Conservation (phyloP, 805 yeast genomes). For the Priceomyces fermenticarens region DNA sequence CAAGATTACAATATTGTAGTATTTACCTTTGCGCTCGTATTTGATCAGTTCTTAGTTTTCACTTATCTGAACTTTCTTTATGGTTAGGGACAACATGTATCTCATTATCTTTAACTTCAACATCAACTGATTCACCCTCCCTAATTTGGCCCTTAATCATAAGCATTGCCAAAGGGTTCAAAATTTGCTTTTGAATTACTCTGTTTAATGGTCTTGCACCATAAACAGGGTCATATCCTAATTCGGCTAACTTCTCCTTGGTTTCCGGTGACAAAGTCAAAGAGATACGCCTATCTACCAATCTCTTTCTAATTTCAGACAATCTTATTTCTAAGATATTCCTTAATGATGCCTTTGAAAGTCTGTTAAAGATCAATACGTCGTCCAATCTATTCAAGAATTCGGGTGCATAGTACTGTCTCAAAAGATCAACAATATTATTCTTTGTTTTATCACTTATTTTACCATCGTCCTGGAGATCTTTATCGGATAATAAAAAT, state of each 20-base stretch:
- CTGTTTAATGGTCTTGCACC: conserved; percentile 98
- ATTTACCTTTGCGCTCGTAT: not conserved
- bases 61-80: conserved; percentile 3
- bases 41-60: not conserved
- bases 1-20: not conserved
- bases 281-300: conserved; percentile 73
- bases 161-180: conserved; percentile 83
- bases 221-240: conserved; percentile 88
- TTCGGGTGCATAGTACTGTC: conserved; percentile 83
- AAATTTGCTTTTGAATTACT: conserved; percentile 73
- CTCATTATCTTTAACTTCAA: conserved; percentile 21
- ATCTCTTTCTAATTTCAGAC: conserved; percentile 73
- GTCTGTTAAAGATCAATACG: conserved; percentile 86
- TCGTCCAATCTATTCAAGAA: conserved; percentile 94
- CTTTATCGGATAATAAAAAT: conserved; percentile 63
- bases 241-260: conserved; percentile 72
- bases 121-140: conserved; percentile 31
- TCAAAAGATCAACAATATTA: conserved; percentile 66
- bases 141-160: conserved; percentile 76
- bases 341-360: conserved; percentile 71
- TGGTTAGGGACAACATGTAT: conserved; percentile 33
- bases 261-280: conserved; percentile 57
- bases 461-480: conserved; percentile 55
- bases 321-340: conserved; percentile 84
- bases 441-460: conserved; percentile 53